Percentiles rank a stretch among this genome's conserved stretches.
Conservation (phyloP, 1,139 yeast genomes). For the Taphrina wiesneri region DNA sequence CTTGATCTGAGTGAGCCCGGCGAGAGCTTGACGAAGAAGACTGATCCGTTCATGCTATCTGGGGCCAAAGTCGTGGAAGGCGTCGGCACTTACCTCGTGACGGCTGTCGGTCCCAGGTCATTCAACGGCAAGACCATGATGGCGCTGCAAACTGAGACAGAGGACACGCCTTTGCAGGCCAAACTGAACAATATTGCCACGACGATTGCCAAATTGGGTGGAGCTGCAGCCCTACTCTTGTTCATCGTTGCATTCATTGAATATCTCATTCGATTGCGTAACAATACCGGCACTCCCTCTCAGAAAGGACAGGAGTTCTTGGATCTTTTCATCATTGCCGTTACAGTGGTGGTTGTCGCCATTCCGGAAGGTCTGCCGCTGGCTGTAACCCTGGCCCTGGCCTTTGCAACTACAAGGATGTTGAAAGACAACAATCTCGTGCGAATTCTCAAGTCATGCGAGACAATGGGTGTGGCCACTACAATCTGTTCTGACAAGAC, state of each 20-base stretch:
- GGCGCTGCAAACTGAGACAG: conserved; percentile 63
- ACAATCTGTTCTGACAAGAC: conserved; percentile 97
- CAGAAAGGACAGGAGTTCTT: conserved; percentile 82
- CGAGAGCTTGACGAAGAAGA: conserved; percentile 45
- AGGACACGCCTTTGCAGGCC: conserved; percentile 84
- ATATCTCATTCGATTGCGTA: conserved; percentile 66
- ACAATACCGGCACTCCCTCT: conserved; percentile 56
- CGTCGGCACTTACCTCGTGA: conserved; percentile 78
- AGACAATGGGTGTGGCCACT: conserved; percentile 98
- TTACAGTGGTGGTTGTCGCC: conserved; percentile 92
- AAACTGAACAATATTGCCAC: conserved; percentile 82
- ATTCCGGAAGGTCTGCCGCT: conserved; percentile 97
- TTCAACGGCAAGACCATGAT: conserved; percentile 89
- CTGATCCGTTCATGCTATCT: conserved; percentile 82
- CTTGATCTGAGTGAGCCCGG: conserved; percentile 45
- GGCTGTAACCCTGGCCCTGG: conserved; percentile 93
- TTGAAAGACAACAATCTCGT: conserved; percentile 94
- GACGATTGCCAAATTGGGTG: conserved; percentile 91
- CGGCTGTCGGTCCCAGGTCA: conserved; percentile 87
- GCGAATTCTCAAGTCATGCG: conserved; percentile 91
- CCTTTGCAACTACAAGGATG: conserved; percentile 98
- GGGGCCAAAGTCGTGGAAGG: conserved; percentile 90
- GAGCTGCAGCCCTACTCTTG: conserved; percentile 74
- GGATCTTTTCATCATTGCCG: conserved; percentile 83
- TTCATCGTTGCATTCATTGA: conserved; percentile 78